phyloP scores from a whole-genome alignment of 352 stramenopile genomes.

The Pythium sukuiense region DNA sequence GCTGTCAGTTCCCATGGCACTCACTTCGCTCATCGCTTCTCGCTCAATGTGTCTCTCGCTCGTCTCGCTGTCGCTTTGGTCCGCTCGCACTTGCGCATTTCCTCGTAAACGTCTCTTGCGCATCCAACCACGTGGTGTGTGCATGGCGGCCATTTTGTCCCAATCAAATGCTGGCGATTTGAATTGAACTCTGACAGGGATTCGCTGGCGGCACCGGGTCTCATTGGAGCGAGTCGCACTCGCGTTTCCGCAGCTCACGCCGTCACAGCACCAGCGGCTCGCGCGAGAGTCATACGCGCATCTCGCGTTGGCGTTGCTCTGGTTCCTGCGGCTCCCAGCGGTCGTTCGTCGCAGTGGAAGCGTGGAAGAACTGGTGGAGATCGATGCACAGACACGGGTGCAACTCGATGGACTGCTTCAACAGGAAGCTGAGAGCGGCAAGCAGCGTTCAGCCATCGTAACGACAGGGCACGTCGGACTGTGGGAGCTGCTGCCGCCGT shows the following conservation, averaged over 20 bases:
- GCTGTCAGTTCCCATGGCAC: not conserved
- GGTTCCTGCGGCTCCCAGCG: conserved; percentile 44
- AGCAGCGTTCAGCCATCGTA: conserved; percentile 37
- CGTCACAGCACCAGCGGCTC: conserved; percentile 22
- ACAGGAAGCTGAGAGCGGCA: not conserved
- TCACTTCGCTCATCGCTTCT: no score
- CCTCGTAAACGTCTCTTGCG: conserved; percentile 9
- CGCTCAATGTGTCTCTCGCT: no score
- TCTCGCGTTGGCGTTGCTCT: conserved; percentile 40
- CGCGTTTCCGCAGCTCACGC: conserved; percentile 25
- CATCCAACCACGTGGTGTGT: conserved; percentile 15
- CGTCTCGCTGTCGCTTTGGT: no score
- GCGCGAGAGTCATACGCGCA: conserved; percentile 35
- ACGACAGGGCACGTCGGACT: conserved; percentile 48
- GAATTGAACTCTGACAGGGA: conserved; percentile 31
- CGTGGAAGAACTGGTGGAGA: conserved; percentile 24
- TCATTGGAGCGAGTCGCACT: conserved; percentile 35
- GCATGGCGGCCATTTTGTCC: not conserved
- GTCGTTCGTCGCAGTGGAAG: conserved; percentile 18
- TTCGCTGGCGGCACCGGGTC: conserved; percentile 44
- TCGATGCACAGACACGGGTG: conserved; percentile 12
- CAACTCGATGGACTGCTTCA: conserved; percentile 8
- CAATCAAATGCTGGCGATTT: not conserved
- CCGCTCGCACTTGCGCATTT: not conserved
- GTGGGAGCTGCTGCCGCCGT: conserved; percentile 55